These are phyloP conservation scores for Syzygium oleosum DNA, from an alignment of 345 rosid genomes.

Conservation along the genomic window DNA sequence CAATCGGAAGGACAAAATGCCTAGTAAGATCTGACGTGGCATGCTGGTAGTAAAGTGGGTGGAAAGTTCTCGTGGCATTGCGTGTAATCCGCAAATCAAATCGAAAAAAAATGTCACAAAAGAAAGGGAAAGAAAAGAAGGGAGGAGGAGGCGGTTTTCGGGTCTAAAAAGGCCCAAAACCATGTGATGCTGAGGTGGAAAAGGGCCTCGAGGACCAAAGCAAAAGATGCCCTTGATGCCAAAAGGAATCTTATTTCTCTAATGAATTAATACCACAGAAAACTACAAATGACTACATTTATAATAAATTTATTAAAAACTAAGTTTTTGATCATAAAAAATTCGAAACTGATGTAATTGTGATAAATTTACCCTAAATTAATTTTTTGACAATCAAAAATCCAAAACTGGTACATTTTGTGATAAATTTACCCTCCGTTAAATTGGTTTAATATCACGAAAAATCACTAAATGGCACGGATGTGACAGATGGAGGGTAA, in stretches of 20 bases:
- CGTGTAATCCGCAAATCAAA: background rate
- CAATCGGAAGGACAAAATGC: background rate
- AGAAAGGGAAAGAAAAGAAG: background rate
- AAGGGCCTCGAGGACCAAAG: background rate
- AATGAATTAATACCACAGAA: background rate
- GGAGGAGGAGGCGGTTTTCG: background rate
- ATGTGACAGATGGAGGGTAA: too few relatives aligned
- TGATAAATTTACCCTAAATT: too few relatives aligned
- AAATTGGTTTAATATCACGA: too few relatives aligned
- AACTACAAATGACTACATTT: too few relatives aligned
- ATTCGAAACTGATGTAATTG: too few relatives aligned
- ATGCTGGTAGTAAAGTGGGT: background rate
- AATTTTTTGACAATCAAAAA: too few relatives aligned
- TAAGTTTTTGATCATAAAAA: too few relatives aligned
- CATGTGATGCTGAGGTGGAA: conserved; percentile 11
- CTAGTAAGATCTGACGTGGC: background rate
- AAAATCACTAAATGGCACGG: too few relatives aligned
- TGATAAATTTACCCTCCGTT: too few relatives aligned
- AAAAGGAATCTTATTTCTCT: background rate
- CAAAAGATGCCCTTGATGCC: background rate
- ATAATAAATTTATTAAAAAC: too few relatives aligned
- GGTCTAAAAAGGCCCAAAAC: background rate
- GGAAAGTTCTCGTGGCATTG: background rate
- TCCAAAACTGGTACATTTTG: too few relatives aligned
- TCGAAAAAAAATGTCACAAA: background rate